Base-by-base conservation (phyloP, 2,329 filamentous ascomycete species). In the Cladosporium sp. region DNA sequence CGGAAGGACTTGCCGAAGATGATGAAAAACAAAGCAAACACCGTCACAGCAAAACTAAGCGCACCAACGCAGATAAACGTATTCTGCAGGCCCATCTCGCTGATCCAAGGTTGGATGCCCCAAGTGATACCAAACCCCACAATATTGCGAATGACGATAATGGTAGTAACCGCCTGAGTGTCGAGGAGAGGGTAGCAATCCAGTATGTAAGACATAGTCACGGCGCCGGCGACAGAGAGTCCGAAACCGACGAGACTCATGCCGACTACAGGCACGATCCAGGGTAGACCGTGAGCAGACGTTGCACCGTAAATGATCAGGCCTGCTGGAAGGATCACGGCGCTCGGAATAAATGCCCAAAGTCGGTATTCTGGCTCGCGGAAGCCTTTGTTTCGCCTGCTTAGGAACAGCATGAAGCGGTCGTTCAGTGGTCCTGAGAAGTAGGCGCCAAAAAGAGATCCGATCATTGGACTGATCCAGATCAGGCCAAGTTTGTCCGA, bases 161-260 rank as follows among this genome's bases (percentile, higher is more conserved):
- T 66, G 15, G 66, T 71, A 2, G 73, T 70, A 60, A 74, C 71
- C 17, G 73, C 69, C 53, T 74, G 71, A 0, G 70, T 70, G 1
- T 68, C 66, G 8, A 74, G 65, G 7, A 71, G 70, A 49, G 70
- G 73, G 61, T 74, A 74, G 57, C 68, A 70, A 51, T 74, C 72
- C 40, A 74, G 66, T 18, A 70, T 69, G 50, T 74, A 74, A 1
- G 71, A 68, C 43, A 47, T 47, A 12, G 59, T 61, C 19, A 82
- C 61, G 62, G 82, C 79, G 5, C 79, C 79, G 2, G 77, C 77
- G 20, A 73, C 65, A 6, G 62, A 64, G 22, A 74, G 68, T 64
- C 66, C 61, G 5, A 67, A 63, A 20, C 70, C 64, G 36, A 77
- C 62, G 41, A 66, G 56, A 1, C 68, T 72, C 24, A 77, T 70